Conservation (phyloP, 1,284 basidiomycete genomes). For the Cystobasidium sp. region DNA sequence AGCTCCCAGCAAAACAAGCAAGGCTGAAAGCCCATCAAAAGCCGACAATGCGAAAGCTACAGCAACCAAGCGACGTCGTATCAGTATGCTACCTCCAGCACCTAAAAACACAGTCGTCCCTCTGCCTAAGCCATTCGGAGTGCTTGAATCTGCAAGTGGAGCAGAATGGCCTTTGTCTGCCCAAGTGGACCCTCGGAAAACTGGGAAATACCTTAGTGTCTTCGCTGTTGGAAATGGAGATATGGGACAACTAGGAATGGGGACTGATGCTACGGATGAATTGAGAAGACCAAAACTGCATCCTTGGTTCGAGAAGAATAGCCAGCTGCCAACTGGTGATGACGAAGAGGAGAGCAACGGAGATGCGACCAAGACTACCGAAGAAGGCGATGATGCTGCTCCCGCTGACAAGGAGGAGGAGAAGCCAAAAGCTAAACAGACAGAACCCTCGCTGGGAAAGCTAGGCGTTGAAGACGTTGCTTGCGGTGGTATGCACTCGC, state of each 20-base stretch:
- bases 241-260: constrained; percentile 86
- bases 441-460: constrained; percentile 61
- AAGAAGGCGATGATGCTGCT: neutral
- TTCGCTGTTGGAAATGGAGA: constrained; percentile 83
- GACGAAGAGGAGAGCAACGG: neutral
- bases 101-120: constrained; percentile 20
- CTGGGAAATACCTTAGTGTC: constrained; percentile 60
- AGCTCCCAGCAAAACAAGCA: constrained; percentile 5
- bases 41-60: neutral
- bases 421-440: constrained; percentile 31
- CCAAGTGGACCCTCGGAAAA: constrained; percentile 33
- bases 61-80: constrained; percentile 17
- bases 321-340: constrained; percentile 1
- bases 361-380: neutral
- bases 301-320: constrained; percentile 55
- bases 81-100: constrained; percentile 21
- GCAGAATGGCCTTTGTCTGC: constrained; percentile 21
- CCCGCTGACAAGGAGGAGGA: constrained; percentile 18
- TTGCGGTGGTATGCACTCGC: constrained; percentile 81
- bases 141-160: constrained; percentile 14
- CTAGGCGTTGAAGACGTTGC: constrained; percentile 75
- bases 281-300: constrained; percentile 69
- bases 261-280: constrained; percentile 60
- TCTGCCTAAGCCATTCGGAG: constrained; percentile 28
- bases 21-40: constrained; percentile 18